Evolutionary conservation across 352 stramenopile species (phyloP).

Genomic region (Blastocystis sp.): DNA sequence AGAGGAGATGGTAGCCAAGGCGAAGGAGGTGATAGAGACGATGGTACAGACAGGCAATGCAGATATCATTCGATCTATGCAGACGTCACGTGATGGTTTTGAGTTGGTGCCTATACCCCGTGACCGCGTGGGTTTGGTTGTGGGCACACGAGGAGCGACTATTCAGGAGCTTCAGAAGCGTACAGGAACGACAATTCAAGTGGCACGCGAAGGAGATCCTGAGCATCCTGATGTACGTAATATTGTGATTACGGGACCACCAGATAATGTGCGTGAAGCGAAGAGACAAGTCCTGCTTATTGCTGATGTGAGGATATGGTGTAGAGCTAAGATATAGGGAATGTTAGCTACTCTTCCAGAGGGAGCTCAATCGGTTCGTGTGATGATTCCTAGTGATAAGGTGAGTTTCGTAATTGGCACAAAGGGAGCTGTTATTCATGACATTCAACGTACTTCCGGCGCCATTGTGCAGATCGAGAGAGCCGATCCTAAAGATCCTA

Average conservation of each 20-base stretch:
- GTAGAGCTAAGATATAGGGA: neutral
- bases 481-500: neutral
- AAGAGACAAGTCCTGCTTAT: constrained; percentile 46
- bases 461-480: neutral
- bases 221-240: constrained; percentile 41
- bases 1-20: constrained; percentile 20
- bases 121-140: neutral
- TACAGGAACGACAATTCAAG: constrained; percentile 27
- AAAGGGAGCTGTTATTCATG: constrained; percentile 3
- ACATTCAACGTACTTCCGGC: constrained; percentile 40
- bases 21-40: constrained; percentile 19
- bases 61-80: constrained; percentile 40
- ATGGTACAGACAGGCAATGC: constrained; percentile 35
- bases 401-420: constrained; percentile 47
- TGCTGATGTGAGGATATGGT: neutral
- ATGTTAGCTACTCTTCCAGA: neutral
- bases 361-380: neutral
- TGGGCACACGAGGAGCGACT: constrained; percentile 14
- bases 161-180: constrained; percentile 47
- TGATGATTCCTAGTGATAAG: constrained; percentile 44
- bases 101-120: constrained; percentile 2
- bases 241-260: constrained; percentile 23
- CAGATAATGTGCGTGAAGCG: constrained; percentile 36
- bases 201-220: neutral
- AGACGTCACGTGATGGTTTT: constrained; percentile 46